Conservation (phyloP, 371 early-diverging fungal genomes). For the Actinomortierella wolfii region DNA sequence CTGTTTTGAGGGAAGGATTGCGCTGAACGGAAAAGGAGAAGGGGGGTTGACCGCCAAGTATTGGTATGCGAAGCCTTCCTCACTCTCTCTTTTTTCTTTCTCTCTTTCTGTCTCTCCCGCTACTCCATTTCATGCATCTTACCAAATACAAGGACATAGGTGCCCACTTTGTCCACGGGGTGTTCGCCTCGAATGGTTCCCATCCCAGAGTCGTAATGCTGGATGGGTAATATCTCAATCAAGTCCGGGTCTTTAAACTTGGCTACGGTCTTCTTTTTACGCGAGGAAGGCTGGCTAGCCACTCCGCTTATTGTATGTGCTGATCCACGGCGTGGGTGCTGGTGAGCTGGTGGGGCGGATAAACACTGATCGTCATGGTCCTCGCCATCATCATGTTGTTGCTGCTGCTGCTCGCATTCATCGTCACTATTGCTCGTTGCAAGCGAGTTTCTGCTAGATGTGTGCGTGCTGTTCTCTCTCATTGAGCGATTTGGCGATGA, state of each 20-base stretch:
- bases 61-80: constrained; percentile 1
- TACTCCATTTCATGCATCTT: constrained; percentile 7
- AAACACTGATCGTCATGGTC: constrained; percentile 12
- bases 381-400: not conserved
- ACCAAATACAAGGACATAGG: constrained; percentile 70
- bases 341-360: constrained; percentile 1
- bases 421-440: constrained; percentile 24
- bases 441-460: constrained; percentile 27
- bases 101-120: constrained; percentile 2
- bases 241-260: constrained; percentile 54
- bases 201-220: constrained; percentile 76
- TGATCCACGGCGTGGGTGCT: not conserved
- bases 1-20: not conserved
- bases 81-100: constrained; percentile 9
- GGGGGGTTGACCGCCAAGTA: constrained; percentile 6
- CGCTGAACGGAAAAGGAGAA: not conserved
- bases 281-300: constrained; percentile 26
- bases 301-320: not conserved
- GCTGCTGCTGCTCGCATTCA: constrained; percentile 14
- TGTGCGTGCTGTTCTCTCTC: not conserved
- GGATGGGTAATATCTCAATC: constrained; percentile 68
- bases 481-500: no score
- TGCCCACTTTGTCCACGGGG: constrained; percentile 68
- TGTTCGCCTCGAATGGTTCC: constrained; percentile 75
- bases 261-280: constrained; percentile 41